These are phyloP conservation scores for Collariella sp. DNA, from an alignment of 495 filamentous ascomycete species.

Conservation along the genomic window DNA sequence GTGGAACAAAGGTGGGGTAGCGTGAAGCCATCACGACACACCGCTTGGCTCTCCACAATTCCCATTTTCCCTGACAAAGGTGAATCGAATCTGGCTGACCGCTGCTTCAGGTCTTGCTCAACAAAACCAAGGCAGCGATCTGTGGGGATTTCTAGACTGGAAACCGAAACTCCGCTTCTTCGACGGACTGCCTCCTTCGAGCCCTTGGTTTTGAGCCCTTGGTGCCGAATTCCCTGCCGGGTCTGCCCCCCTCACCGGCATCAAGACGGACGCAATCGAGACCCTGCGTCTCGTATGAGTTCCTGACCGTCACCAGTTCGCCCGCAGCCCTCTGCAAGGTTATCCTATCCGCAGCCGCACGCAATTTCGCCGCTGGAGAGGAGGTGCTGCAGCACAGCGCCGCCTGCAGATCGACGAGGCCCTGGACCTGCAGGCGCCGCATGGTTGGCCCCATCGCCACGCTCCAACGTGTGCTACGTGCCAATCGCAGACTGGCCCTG, in stretches of 20 bases:
- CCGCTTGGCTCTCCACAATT: too few relatives aligned
- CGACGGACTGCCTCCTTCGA: too few relatives aligned
- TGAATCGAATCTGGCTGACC: too few relatives aligned
- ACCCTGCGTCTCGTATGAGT: too few relatives aligned
- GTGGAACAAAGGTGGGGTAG: too few relatives aligned
- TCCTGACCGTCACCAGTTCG: not conserved
- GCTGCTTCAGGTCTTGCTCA: too few relatives aligned
- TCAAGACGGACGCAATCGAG: not conserved
- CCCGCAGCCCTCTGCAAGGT: not conserved
- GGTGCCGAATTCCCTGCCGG: too few relatives aligned
- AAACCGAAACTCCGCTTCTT: not conserved
- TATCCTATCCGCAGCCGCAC: not conserved
- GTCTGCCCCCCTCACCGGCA: not conserved
- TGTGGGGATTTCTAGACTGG: not conserved
- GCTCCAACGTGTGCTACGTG: not conserved
- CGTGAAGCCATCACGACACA: too few relatives aligned
- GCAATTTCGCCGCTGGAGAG: not conserved
- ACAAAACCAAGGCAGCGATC: not conserved
- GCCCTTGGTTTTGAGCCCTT: too few relatives aligned
- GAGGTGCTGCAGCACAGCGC: not conserved
- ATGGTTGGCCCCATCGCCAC: not conserved
- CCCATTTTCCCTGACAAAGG: too few relatives aligned
- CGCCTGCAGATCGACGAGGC: constrained; percentile 5
- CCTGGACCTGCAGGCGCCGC: constrained; percentile 16
- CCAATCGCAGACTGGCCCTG: constrained; percentile 11